phyloP scores from a whole-genome alignment of 148 eudicot species.

The Euryodendron excelsum region DNA sequence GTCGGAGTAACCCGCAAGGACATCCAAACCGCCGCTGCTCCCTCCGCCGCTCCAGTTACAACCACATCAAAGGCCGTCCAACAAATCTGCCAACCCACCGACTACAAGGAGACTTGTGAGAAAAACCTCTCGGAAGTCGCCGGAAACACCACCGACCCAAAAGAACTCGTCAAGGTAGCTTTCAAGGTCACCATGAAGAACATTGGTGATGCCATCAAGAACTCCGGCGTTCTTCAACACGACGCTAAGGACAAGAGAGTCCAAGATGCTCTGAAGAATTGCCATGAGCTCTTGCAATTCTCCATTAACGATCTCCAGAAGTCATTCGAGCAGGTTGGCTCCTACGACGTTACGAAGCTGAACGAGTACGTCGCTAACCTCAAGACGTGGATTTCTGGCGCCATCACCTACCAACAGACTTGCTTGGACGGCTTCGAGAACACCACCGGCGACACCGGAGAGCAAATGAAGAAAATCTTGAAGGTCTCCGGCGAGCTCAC shows the following conservation, averaged over 20 bases:
- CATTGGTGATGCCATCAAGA: constrained; percentile 19
- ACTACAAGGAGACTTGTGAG: constrained; percentile 35
- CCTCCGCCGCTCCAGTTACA: not conserved
- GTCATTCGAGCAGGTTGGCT: constrained; percentile 15
- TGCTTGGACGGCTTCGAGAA: constrained; percentile 45
- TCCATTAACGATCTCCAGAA: constrained; percentile 39
- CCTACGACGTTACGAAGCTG: constrained; percentile 18
- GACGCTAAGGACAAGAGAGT: constrained; percentile 33
- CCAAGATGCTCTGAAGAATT: constrained; percentile 25
- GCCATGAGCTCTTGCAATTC: constrained; percentile 28
- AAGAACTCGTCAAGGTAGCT: constrained; percentile 30
- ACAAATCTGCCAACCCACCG: constrained; percentile 32
- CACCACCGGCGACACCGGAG: constrained; percentile 31
- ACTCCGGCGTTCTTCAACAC: constrained; percentile 17
- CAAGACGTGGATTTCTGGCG: constrained; percentile 50
- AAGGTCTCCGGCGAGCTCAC: not conserved
- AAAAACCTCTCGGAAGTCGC: constrained; percentile 22
- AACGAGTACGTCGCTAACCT: constrained; percentile 30
- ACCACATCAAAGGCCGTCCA: constrained; percentile 26
- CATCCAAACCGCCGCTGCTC: not conserved
- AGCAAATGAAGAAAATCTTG: constrained; percentile 22
- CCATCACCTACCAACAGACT: constrained; percentile 39
- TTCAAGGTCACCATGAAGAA: constrained; percentile 28
- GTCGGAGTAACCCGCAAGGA: not conserved
- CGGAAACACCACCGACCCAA: constrained; percentile 35